phyloP scores from a whole-genome alignment of 2,329 filamentous ascomycete species.

The Venturiaceae sp. region DNA sequence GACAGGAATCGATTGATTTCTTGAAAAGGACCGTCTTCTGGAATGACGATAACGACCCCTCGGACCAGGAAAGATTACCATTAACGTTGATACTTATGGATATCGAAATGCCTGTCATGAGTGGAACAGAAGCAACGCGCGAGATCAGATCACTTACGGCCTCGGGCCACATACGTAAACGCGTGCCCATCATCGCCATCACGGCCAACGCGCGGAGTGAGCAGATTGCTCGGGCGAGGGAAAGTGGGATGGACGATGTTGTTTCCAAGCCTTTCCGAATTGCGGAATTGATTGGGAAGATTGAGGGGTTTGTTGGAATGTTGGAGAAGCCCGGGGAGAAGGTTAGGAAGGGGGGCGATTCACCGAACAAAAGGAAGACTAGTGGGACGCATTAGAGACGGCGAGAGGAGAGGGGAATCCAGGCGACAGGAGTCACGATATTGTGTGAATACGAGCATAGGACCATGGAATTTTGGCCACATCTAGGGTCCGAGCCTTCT shows the following conservation, averaged over 20 bases:
- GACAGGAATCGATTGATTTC: constrained; percentile 18
- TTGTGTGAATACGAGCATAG: too few relatives aligned
- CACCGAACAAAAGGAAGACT: background rate
- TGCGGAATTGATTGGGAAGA: constrained; percentile 20
- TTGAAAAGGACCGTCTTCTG: constrained; percentile 1
- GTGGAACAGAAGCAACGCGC: constrained; percentile 4
- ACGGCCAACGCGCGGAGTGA: constrained; percentile 8
- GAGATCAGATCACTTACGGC: background rate
- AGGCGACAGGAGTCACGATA: too few relatives aligned
- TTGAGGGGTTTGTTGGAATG: constrained; percentile 10
- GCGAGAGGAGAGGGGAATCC: too few relatives aligned
- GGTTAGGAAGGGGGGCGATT: background rate
- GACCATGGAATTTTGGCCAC: too few relatives aligned
- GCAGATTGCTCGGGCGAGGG: constrained; percentile 2
- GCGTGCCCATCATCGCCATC: constrained; percentile 8
- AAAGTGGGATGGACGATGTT: constrained; percentile 9
- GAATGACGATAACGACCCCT: background rate
- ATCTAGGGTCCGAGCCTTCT: too few relatives aligned
- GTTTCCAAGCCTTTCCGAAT: constrained; percentile 24
- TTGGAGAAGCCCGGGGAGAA: background rate
- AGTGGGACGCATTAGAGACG: background rate
- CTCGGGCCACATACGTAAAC: background rate
- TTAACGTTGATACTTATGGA: constrained; percentile 8
- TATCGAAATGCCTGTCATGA: constrained; percentile 9
- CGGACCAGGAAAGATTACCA: background rate